Base-by-base conservation (phyloP, 371 early-diverging fungal genomes). In the Mortierella sp. region DNA sequence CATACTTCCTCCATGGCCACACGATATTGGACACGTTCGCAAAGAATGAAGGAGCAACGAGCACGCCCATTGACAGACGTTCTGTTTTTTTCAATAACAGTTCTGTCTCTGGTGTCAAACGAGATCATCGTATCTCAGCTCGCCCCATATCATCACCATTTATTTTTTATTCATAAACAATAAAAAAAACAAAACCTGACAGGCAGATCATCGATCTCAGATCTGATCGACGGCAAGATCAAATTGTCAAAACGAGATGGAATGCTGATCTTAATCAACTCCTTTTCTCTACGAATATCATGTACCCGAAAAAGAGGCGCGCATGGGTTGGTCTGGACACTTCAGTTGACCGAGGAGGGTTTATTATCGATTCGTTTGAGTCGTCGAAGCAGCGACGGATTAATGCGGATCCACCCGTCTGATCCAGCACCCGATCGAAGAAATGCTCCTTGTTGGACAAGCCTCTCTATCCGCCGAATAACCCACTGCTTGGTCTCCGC, bases 21-120 rank as follows among this genome's bases (percentile, higher is more conserved):
- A 74, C 71, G 82, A 74, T 74, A 81, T 81, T 81, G 82, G 82
- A 81, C 77, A 77, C 71, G 73, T 61, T 58, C 48, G 77, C 82
- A 71, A 77, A 81, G 82, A 81, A 24, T 16, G 44, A 70, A 67
- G 40, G 74, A 77, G 73, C 82, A 64, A 58, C 77, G 68, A 76
- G 77, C 74, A 74, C 82, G 71, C 77, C 82, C 82, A 74, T 73
- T 52, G 82, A 77, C 48, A 77, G 82, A 81, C 82, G 82, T 81
- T 72, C 26, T 74, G 77, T 65, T 55, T n/a, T n/a, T 55, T 24
- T 26, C 34, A 61, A 74, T 67, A 47, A 74, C 71, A 68, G 79
- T 41, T 81, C 82, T 81, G 82, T 77, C 82, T 77, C 82, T 77
- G 82, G 82, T 61, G 82, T 40, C 34, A 45, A 77, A 73, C 26